These are phyloP conservation scores for Quercus engelmannii DNA, from an alignment of 306 rosid genomes.

Conservation along the genomic window DNA sequence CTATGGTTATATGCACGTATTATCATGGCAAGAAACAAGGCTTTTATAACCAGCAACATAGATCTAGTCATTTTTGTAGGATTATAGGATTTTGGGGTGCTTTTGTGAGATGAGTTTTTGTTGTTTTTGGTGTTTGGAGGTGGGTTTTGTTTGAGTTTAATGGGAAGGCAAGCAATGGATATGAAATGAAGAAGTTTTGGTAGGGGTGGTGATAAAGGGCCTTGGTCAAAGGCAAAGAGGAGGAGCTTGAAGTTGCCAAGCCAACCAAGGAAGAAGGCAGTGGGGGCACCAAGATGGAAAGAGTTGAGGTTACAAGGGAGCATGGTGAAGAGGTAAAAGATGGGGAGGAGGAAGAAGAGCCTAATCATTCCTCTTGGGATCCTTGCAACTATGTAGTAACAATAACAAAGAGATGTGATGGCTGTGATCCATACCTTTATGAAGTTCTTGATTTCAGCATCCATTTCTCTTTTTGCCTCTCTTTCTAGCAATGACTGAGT, in stretches of 20 bases:
- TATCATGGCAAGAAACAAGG: conserved; percentile 25
- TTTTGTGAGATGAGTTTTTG: conserved; percentile 13
- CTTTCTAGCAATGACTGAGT: no score
- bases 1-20: conserved; percentile 29
- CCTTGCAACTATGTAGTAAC: conserved; percentile 29
- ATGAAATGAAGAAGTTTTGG: conserved; percentile 48
- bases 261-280: conserved; percentile 50
- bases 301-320: conserved; percentile 34
- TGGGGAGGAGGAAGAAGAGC: conserved; percentile 34
- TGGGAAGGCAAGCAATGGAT: conserved; percentile 59
- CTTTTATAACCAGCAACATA: conserved; percentile 19
- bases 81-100: neutral
- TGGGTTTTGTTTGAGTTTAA: conserved; percentile 33
- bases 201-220: conserved; percentile 46
- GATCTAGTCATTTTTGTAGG: neutral
- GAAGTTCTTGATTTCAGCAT: conserved; percentile 28
- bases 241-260: conserved; percentile 39
- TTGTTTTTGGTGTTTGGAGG: neutral
- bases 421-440: conserved; percentile 36
- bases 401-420: conserved; percentile 31
- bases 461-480: conserved; percentile 5
- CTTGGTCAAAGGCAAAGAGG: conserved; percentile 43
- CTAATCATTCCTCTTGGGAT: conserved; percentile 29
- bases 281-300: conserved; percentile 32
- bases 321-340: conserved; percentile 32